Evolutionary conservation across 306 rosid genomes (phyloP).

Genomic region (Cucurbita pepo): DNA sequence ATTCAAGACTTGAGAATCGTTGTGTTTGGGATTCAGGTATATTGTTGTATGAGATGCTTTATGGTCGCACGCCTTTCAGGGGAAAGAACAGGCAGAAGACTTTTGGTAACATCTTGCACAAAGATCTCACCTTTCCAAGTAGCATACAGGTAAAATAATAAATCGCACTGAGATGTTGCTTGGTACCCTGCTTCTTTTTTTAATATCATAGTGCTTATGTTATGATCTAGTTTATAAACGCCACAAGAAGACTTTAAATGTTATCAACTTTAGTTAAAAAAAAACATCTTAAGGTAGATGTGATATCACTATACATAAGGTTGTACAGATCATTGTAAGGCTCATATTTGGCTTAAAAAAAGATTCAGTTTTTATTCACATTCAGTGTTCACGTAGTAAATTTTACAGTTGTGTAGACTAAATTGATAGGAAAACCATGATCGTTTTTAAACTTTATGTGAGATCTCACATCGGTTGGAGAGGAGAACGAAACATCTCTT

Average conservation of each 20-base stretch:
- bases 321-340: neutral
- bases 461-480: too few relatives aligned
- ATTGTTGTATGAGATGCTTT: constrained; percentile 88
- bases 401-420: too few relatives aligned
- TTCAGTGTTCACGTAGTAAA: neutral
- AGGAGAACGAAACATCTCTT: too few relatives aligned
- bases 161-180: neutral
- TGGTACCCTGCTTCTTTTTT: neutral
- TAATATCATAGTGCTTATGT: neutral
- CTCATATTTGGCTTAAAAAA: neutral
- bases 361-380: neutral
- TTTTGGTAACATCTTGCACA: constrained; percentile 74
- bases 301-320: neutral
- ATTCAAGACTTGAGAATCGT: neutral
- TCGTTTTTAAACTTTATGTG: too few relatives aligned
- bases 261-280: neutral
- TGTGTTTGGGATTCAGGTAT: constrained; percentile 44
- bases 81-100: constrained; percentile 94
- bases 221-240: neutral
- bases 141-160: constrained; percentile 56
- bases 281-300: neutral
- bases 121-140: constrained; percentile 95
- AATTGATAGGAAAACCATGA: neutral
- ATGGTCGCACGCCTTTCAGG: constrained; percentile 92
- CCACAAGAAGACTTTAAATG: neutral